Percentiles rank a stretch among this genome's conserved stretches.
Evolutionary conservation across 2,329 filamentous ascomycete species (phyloP).

Genomic region (Calonectria hongkongensis): DNA sequence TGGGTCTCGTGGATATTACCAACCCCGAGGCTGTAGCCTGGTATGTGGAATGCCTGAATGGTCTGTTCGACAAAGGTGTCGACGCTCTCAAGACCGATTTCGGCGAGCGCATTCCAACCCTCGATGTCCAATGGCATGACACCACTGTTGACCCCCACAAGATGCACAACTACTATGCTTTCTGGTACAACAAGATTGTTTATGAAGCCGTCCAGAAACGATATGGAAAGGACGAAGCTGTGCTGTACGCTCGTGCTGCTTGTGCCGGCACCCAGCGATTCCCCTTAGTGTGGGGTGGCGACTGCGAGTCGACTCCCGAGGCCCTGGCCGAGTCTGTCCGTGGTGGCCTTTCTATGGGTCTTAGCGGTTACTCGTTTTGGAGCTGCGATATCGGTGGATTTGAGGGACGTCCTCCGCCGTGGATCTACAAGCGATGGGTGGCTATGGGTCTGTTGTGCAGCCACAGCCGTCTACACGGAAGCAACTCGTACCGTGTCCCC

Average conservation of each 20-base stretch:
- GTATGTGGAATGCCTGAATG: conserved; percentile 77
- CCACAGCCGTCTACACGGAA: conserved; percentile 82
- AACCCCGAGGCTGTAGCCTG: conserved; percentile 81
- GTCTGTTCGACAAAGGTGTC: conserved; percentile 80
- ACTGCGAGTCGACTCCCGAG: conserved; percentile 84
- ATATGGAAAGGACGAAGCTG: conserved; percentile 72
- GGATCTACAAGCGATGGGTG: conserved; percentile 86
- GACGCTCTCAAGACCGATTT: conserved; percentile 87
- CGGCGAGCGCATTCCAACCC: conserved; percentile 81
- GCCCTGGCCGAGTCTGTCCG: conserved; percentile 83
- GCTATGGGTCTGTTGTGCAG: conserved; percentile 83
- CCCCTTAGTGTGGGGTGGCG: conserved; percentile 83
- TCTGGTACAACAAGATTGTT: conserved; percentile 82
- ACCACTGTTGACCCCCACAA: conserved; percentile 73
- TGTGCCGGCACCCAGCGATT: conserved; percentile 82
- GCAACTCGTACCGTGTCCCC: conserved; percentile 82
- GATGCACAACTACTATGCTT: conserved; percentile 88
- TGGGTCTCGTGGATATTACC: conserved; percentile 84
- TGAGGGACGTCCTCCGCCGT: conserved; percentile 79
- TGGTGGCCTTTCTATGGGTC: conserved; percentile 77
- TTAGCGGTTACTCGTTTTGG: conserved; percentile 81
- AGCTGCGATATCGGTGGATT: conserved; percentile 83
- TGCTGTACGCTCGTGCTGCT: conserved; percentile 80
- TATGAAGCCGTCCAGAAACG: conserved; percentile 78
- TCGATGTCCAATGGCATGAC: conserved; percentile 80